Evolutionary conservation across 371 early-diverging fungal species (phyloP).

Genomic region (Syncephalastrum contaminatum): DNA sequence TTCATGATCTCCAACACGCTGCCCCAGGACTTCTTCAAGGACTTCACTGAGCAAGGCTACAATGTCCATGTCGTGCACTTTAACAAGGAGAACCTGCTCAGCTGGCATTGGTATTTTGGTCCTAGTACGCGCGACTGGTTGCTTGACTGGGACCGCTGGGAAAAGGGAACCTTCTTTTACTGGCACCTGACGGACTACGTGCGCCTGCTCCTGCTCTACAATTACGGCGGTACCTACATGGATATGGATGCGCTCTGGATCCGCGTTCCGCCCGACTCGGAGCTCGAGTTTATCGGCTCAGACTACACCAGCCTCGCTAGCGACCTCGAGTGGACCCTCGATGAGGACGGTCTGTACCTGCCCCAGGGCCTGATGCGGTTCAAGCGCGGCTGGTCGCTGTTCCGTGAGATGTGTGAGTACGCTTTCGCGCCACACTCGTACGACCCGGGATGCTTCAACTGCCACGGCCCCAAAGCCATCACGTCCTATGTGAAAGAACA

Average conservation of each 20-base stretch:
- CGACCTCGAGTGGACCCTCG: conserved; percentile 61
- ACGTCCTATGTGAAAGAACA: conserved; percentile 59
- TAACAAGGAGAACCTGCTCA: conserved; percentile 54
- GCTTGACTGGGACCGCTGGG: conserved; percentile 58
- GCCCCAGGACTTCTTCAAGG: conserved; percentile 51
- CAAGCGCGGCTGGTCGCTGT: conserved; percentile 60
- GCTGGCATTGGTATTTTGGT: conserved; percentile 65
- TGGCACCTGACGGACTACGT: conserved; percentile 66
- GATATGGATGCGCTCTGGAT: conserved; percentile 72
- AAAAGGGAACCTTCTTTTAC: conserved; percentile 52
- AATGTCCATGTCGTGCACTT: conserved; percentile 60
- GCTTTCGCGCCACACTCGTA: conserved; percentile 55
- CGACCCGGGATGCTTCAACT: conserved; percentile 63
- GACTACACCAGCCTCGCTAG: conserved; percentile 49
- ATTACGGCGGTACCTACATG: conserved; percentile 72
- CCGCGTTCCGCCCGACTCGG: conserved; percentile 52
- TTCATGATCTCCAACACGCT: conserved; percentile 63
- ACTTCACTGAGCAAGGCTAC: conserved; percentile 57
- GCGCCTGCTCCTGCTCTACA: conserved; percentile 55
- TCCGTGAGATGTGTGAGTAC: conserved; percentile 60
- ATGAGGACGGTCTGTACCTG: conserved; percentile 59
- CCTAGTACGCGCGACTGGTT: conserved; percentile 63
- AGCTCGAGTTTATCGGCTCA: conserved; percentile 63
- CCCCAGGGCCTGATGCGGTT: conserved; percentile 67
- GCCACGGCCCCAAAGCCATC: conserved; percentile 63